These are phyloP conservation scores for Wallacemonas rigidus DNA, from an alignment of 208 protist species.

Conservation along the genomic window DNA sequence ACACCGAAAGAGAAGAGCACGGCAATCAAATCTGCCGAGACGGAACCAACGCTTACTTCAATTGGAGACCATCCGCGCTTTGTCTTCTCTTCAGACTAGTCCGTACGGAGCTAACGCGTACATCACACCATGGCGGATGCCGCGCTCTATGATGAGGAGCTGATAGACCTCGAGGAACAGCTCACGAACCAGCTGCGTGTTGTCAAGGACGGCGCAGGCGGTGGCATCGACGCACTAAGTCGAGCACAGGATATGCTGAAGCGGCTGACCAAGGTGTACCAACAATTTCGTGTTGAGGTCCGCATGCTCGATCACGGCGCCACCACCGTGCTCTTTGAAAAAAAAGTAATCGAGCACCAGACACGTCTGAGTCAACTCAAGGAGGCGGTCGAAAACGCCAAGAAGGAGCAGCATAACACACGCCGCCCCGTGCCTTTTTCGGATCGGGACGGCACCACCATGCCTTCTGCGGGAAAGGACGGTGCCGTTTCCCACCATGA, in stretches of 20 bases:
- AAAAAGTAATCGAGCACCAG: slow-evolving; percentile 26
- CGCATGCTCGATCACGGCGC: slow-evolving; percentile 48
- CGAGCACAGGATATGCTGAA: slow-evolving; percentile 50
- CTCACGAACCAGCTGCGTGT: slow-evolving; percentile 22
- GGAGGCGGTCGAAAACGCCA: slow-evolving; percentile 20
- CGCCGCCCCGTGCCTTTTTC: background rate
- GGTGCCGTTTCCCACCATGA: slow-evolving; percentile 16
- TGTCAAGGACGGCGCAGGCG: slow-evolving; percentile 10
- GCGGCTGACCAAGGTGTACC: slow-evolving; percentile 40
- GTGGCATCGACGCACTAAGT: slow-evolving; percentile 21
- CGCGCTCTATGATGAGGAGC: slow-evolving; percentile 65
- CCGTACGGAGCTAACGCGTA: background rate
- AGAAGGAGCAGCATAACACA: slow-evolving; percentile 11
- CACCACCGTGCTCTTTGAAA: slow-evolving; percentile 31
- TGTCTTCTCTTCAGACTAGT: too few species aligned
- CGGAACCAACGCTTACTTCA: too few species aligned
- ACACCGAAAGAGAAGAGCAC: background rate
- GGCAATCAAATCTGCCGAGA: too few species aligned
- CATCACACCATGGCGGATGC: slow-evolving; percentile 41
- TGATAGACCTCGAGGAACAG: slow-evolving; percentile 56
- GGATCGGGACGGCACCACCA: background rate
- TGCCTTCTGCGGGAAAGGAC: background rate
- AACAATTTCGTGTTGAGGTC: slow-evolving; percentile 68
- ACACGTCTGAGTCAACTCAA: slow-evolving; percentile 27
- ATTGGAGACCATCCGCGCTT: too few species aligned